Evolutionary conservation across 1,284 basidiomycete genomes (phyloP).

Genomic region (Taiwanofungus camphoratus): DNA sequence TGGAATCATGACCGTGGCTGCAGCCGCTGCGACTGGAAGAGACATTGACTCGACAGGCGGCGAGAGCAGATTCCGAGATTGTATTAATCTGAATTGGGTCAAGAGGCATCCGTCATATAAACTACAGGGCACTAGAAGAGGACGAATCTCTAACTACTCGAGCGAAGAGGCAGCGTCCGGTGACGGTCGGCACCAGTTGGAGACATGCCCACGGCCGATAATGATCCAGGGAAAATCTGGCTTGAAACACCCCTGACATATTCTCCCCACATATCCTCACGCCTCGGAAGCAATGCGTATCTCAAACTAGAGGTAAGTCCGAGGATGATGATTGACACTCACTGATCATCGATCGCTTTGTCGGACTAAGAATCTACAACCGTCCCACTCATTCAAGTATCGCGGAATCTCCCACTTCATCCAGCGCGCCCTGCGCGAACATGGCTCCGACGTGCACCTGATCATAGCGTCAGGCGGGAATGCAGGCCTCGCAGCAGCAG

Average conservation of each 20-base stretch:
- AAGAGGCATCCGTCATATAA: too few species aligned
- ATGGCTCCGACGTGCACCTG: constrained; percentile 50
- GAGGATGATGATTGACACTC: too few species aligned
- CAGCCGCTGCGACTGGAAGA: too few species aligned
- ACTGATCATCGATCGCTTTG: too few species aligned
- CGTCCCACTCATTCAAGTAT: constrained; percentile 70
- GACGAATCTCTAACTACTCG: too few species aligned
- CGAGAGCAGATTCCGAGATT: too few species aligned
- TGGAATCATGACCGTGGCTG: too few species aligned
- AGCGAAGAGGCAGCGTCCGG: too few species aligned
- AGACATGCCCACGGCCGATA: background rate
- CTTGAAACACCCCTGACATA: constrained; percentile 56
- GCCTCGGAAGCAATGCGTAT: constrained; percentile 48
- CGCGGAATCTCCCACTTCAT: constrained; percentile 63
- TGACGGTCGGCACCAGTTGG: background rate
- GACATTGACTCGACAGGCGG: too few species aligned
- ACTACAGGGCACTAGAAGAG: too few species aligned
- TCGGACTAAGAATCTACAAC: constrained; percentile 72
- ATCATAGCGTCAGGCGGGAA: constrained; percentile 72
- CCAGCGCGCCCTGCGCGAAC: constrained; percentile 40
- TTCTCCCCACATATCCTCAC: constrained; percentile 49
- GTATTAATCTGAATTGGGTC: too few species aligned
- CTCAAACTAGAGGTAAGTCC: constrained; percentile 59
- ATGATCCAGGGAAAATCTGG: constrained; percentile 34
- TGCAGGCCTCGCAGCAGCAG: constrained; percentile 64